phyloP scores from a whole-genome alignment of 768 basidiomycete species.

The Termitomyces sp. region DNA sequence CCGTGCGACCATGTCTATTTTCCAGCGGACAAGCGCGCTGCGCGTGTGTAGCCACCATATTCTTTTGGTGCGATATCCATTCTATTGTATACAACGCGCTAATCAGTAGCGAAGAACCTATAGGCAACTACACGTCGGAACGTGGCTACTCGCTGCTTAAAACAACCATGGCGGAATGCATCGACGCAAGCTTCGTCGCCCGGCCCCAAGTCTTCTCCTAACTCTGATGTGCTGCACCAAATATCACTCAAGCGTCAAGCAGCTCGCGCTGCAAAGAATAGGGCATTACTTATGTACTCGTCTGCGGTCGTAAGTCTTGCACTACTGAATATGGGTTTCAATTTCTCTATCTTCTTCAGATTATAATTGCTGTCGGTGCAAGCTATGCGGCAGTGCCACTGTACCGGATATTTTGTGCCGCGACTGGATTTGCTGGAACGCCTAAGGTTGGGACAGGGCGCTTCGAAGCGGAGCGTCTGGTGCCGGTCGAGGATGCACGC shows the following conservation, averaged over 20 bases:
- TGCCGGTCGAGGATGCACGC: constrained; percentile 62
- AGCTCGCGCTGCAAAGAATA: constrained; percentile 57
- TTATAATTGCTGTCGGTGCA: constrained; percentile 73
- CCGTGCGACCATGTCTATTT: constrained; percentile 6
- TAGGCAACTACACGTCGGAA: constrained; percentile 9
- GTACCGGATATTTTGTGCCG: constrained; percentile 97
- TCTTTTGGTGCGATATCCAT: constrained; percentile 2
- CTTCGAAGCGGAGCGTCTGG: constrained; percentile 82
- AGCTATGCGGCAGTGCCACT: constrained; percentile 98
- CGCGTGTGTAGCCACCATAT: constrained; percentile 1
- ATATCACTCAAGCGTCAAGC: constrained; percentile 23
- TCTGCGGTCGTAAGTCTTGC: constrained; percentile 65
- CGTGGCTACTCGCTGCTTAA: neutral
- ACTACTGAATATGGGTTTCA: neutral
- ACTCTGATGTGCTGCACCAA: constrained; percentile 3
- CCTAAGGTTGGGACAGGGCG: constrained; percentile 86
- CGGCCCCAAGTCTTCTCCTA: neutral
- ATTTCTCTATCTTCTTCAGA: constrained; percentile 38
- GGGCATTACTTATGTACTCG: constrained; percentile 79
- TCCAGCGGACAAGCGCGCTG: constrained; percentile 3
- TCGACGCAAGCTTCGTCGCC: constrained; percentile 13
- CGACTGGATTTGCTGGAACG: constrained; percentile 95
- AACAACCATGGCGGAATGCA: constrained; percentile 6
- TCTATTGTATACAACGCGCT: neutral
- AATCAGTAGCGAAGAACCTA: constrained; percentile 7